A percentile compares a stretch with the other conserved stretches of the same genome.
Evolutionary conservation across 495 filamentous ascomycete genomes (phyloP).

Genomic region (Haplographium delicatum): DNA sequence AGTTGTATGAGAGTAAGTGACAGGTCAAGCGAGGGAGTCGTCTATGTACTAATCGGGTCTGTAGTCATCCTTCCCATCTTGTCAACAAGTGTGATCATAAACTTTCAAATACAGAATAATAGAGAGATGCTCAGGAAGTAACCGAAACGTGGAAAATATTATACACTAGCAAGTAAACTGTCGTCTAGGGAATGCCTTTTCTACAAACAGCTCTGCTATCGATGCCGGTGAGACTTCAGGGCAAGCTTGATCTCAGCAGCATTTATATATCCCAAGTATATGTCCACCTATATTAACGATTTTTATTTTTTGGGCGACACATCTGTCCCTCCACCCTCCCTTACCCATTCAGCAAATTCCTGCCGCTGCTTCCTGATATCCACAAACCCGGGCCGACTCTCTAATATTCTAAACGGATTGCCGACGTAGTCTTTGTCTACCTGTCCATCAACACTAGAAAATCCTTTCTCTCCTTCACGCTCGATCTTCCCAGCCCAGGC

Average conservation of each 20-base stretch:
- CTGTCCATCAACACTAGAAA: constrained; percentile 62
- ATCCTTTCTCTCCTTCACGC: constrained; percentile 63
- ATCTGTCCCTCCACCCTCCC: constrained; percentile 25
- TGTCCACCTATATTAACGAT: background rate
- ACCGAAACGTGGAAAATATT: too few species aligned
- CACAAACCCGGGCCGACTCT: constrained; percentile 42
- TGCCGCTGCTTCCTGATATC: constrained; percentile 61
- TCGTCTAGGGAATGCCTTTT: background rate
- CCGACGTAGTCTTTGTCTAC: constrained; percentile 44
- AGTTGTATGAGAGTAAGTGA: too few species aligned
- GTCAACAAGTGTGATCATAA: too few species aligned
- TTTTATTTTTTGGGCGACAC: constrained; percentile 10
- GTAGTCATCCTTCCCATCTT: too few species aligned
- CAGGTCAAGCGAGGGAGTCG: too few species aligned
- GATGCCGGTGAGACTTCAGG: background rate
- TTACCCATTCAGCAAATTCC: constrained; percentile 73
- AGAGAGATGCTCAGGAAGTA: too few species aligned
- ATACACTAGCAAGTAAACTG: too few species aligned
- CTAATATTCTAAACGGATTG: constrained; percentile 44
- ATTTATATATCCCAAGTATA: too few species aligned
- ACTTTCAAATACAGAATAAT: too few species aligned
- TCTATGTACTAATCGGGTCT: too few species aligned
- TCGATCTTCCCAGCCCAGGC: constrained; percentile 83
- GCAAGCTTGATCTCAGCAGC: background rate
- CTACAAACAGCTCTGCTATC: background rate